Evolutionary conservation across 2,329 filamentous ascomycete genomes (phyloP).

Genomic region (Ilyonectria destructans): DNA sequence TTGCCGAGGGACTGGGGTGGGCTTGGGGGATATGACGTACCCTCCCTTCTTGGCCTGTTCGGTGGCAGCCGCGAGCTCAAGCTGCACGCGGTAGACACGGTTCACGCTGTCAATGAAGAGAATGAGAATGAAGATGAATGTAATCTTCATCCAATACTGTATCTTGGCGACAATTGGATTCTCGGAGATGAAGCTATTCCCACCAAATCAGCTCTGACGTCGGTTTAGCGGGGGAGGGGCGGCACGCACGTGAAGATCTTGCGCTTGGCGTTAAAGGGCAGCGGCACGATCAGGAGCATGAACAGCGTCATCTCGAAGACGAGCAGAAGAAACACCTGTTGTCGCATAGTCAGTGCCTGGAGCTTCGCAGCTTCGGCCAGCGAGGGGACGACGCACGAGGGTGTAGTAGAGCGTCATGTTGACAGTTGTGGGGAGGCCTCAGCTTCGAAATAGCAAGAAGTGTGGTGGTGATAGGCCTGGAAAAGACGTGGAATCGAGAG

Average conservation of each 20-base stretch:
- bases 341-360: slow-evolving; percentile 40
- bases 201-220: slow-evolving; percentile 24
- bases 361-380: neutral
- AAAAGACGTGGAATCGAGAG: slow-evolving; percentile 13
- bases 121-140: slow-evolving; percentile 98
- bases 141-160: slow-evolving; percentile 99
- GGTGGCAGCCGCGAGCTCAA: slow-evolving; percentile 83
- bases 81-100: slow-evolving; percentile 95
- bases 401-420: slow-evolving; percentile 74
- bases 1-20: neutral
- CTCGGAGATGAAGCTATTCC: slow-evolving; percentile 88
- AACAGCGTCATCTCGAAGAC: slow-evolving; percentile 89
- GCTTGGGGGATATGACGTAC: slow-evolving; percentile 60
- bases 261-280: slow-evolving; percentile 89
- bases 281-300: slow-evolving; percentile 85
- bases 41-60: slow-evolving; percentile 67
- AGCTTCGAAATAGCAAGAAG: slow-evolving; percentile 13
- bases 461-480: neutral
- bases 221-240: neutral
- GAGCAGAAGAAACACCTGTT: slow-evolving; percentile 86
- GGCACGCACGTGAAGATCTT: slow-evolving; percentile 81
- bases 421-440: slow-evolving; percentile 49
- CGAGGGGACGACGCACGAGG: slow-evolving; percentile 58
- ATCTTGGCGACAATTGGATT: slow-evolving; percentile 89
- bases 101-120: slow-evolving; percentile 97